A percentile compares a stretch with the other conserved stretches of the same genome.
phyloP scores from a whole-genome alignment of 2,329 filamentous ascomycete species.

The Fusarium pininemorale region DNA sequence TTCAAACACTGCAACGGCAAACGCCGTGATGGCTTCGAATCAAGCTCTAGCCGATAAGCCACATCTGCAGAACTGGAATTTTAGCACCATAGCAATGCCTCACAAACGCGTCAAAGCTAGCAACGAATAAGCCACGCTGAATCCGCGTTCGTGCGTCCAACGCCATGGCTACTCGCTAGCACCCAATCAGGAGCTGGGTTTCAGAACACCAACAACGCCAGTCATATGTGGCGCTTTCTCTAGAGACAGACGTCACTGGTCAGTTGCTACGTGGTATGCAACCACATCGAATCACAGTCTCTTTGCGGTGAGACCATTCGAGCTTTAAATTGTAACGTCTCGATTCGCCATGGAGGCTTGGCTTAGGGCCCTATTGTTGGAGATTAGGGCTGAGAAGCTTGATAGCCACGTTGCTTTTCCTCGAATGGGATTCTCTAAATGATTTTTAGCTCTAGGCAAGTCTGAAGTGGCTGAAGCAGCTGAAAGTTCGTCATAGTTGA shows the following conservation, averaged over 20 bases:
- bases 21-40: not conserved
- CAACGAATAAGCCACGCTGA: not conserved
- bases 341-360: not conserved
- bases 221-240: constrained; percentile 9
- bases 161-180: not conserved
- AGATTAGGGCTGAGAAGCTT: not conserved
- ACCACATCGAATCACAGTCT: not conserved
- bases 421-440: not conserved
- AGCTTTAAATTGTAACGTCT: constrained; percentile 6
- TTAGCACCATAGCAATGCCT: constrained; percentile 1
- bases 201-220: not conserved
- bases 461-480: not conserved
- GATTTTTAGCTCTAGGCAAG: not conserved
- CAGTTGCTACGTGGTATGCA: not conserved
- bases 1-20: not conserved
- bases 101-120: not conserved
- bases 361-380: not conserved
- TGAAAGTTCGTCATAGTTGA: not conserved
- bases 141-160: not conserved
- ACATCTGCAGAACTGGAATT: constrained; percentile 1
- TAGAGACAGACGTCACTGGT: not conserved
- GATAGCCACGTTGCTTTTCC: not conserved
- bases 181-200: not conserved
- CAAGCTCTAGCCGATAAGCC: not conserved
- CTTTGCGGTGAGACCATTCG: not conserved